Evolutionary conservation across 371 early-diverging fungal genomes (phyloP).

Genomic region (Actinomortierella ambigua): DNA sequence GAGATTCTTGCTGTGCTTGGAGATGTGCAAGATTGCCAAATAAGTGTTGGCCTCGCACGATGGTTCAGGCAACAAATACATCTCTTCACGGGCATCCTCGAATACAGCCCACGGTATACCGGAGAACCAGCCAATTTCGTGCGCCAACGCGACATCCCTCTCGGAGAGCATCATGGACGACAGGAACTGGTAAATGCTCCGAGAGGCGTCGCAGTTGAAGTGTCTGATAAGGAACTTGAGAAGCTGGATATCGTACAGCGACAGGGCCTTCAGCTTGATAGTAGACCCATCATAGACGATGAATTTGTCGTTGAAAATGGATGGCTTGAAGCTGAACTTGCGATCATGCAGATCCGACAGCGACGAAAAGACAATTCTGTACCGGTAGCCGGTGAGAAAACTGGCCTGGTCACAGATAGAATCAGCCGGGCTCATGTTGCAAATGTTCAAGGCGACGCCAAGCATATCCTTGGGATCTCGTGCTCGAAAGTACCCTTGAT

Average conservation of each 20-base stretch:
- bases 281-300: not conserved
- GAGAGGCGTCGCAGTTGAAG: not conserved
- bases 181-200: slow-evolving; percentile 1
- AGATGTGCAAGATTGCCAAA: not conserved
- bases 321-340: not conserved
- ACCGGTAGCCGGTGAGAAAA: not conserved
- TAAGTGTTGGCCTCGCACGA: not conserved
- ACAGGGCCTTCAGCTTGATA: not conserved
- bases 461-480: not conserved
- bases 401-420: not conserved
- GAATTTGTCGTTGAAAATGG: not conserved
- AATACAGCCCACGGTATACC: not conserved
- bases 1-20: not conserved
- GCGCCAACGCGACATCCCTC: not conserved
- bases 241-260: not conserved
- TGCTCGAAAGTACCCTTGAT: not conserved
- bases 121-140: slow-evolving; percentile 1
- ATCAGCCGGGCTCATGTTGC: not conserved
- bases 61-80: not conserved
- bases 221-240: not conserved
- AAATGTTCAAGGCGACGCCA: not conserved
- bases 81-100: not conserved
- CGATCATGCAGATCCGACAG: not conserved
- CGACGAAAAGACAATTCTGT: not conserved
- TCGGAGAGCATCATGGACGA: not conserved